Conservation (phyloP, 2,329 filamentous ascomycete species). For the Aschersonia sp. region DNA sequence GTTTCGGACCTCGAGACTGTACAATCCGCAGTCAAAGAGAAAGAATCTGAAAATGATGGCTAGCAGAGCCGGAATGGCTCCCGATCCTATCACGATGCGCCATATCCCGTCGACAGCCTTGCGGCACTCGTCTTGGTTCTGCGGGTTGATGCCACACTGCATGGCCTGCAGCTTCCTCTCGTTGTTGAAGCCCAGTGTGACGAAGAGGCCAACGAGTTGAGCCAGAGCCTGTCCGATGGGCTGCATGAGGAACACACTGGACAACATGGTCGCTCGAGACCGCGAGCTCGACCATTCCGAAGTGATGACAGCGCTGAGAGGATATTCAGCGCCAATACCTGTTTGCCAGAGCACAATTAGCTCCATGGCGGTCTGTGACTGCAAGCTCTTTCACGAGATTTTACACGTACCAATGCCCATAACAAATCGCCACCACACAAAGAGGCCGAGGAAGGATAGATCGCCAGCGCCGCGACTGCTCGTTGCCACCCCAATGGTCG, state of each 20-base stretch:
- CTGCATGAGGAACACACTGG: slow-evolving; percentile 55
- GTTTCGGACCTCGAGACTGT: slow-evolving; percentile 49
- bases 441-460: slow-evolving; percentile 34
- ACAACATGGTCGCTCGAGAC: slow-evolving; percentile 53
- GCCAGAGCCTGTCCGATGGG: slow-evolving; percentile 52
- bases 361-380: no score
- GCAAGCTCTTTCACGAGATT: no score
- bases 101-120: slow-evolving; percentile 43
- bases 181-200: slow-evolving; percentile 29
- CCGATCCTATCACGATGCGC: slow-evolving; percentile 52
- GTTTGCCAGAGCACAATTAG: not conserved
- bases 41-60: slow-evolving; percentile 53
- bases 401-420: slow-evolving; percentile 31
- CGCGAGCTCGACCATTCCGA: slow-evolving; percentile 50
- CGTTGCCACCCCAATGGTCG: slow-evolving; percentile 41
- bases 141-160: slow-evolving; percentile 31
- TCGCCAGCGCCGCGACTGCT: slow-evolving; percentile 33
- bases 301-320: slow-evolving; percentile 51
- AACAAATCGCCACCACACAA: slow-evolving; percentile 39
- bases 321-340: slow-evolving; percentile 56
- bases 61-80: slow-evolving; percentile 46
- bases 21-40: slow-evolving; percentile 51
- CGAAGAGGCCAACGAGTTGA: slow-evolving; percentile 43
- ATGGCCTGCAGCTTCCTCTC: slow-evolving; percentile 25
- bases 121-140: slow-evolving; percentile 29